Conservation (phyloP, 768 basidiomycete genomes). For the Tremella yokohamensis region DNA sequence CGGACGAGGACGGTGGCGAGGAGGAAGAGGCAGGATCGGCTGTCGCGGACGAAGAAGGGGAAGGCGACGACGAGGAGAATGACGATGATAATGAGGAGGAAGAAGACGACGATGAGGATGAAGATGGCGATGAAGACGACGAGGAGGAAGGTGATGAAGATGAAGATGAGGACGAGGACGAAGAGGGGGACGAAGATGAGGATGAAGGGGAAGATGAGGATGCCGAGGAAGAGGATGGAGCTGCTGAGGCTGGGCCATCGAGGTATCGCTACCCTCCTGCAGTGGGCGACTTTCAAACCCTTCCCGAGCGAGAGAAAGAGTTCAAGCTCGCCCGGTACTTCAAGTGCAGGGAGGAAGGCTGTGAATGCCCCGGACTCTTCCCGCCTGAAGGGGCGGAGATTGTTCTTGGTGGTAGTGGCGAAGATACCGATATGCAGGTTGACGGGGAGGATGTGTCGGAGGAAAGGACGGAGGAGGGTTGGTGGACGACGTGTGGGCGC, state of each 20-base stretch:
- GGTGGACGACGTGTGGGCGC: constrained; percentile 44
- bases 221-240: constrained; percentile 14
- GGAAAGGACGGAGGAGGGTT: constrained; percentile 61
- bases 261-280: constrained; percentile 24
- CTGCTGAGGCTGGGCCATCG: constrained; percentile 1
- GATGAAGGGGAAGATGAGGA: constrained; percentile 12
- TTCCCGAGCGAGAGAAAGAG: constrained; percentile 25
- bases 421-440: constrained; percentile 49
- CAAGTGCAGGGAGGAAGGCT: constrained; percentile 59
- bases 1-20: constrained; percentile 10
- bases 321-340: constrained; percentile 79
- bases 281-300: constrained; percentile 21
- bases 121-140: constrained; percentile 8
- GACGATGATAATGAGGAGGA: constrained; percentile 12
- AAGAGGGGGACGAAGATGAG: constrained; percentile 1
- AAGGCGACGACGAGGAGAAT: constrained; percentile 9
- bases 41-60: constrained; percentile 4
- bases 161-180: constrained; percentile 10
- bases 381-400: constrained; percentile 63
- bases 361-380: constrained; percentile 69
- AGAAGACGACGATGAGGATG: constrained; percentile 14
- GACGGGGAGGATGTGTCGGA: constrained; percentile 63
- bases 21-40: constrained; percentile 12
- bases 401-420: constrained; percentile 51
- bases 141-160: constrained; percentile 10